Evolutionary conservation across 176 grass and related monocot genomes (phyloP).

Genomic region (Lolium perenne): DNA sequence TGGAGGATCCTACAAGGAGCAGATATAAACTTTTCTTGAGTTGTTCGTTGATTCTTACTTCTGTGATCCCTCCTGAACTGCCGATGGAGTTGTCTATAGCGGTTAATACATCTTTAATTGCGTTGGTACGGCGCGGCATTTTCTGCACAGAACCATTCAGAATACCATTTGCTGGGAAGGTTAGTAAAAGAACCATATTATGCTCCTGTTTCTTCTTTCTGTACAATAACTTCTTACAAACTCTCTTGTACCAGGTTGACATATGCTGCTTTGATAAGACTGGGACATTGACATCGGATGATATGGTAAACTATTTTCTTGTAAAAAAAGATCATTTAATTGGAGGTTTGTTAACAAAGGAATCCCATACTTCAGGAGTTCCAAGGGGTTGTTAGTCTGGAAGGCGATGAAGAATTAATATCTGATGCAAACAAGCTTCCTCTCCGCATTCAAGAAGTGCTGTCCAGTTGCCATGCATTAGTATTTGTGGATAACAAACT

Average conservation of each 20-base stretch:
- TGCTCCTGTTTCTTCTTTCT: constrained; percentile 22
- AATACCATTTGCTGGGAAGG: constrained; percentile 99
- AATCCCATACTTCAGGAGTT: constrained; percentile 79
- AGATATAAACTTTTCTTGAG: constrained; percentile 98
- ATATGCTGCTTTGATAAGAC: constrained; percentile 99
- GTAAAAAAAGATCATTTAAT: constrained; percentile 1
- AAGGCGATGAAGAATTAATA: constrained; percentile 67
- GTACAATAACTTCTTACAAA: constrained; percentile 43
- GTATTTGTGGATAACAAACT: constrained; percentile 99
- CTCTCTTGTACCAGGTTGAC: constrained; percentile 78
- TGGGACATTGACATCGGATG: constrained; percentile 96
- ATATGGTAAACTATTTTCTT: constrained; percentile 73
- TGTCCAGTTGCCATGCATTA: constrained; percentile 92
- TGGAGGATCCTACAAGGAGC: constrained; percentile 98
- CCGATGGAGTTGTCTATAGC: constrained; percentile 99
- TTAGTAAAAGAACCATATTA: constrained; percentile 47
- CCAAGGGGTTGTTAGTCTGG: constrained; percentile 94
- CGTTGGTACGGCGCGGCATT: constrained; percentile 91
- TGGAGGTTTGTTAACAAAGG: constrained; percentile 10
- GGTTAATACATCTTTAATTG: constrained; percentile 99
- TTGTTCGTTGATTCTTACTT: constrained; percentile 98
- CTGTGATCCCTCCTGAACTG: constrained; percentile 97
- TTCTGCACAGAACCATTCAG: constrained; percentile 99
- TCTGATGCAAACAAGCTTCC: constrained; percentile 83
- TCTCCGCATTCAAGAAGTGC: constrained; percentile 68